phyloP scores from a whole-genome alignment of 345 rosid genomes.

The Populus nigra region DNA sequence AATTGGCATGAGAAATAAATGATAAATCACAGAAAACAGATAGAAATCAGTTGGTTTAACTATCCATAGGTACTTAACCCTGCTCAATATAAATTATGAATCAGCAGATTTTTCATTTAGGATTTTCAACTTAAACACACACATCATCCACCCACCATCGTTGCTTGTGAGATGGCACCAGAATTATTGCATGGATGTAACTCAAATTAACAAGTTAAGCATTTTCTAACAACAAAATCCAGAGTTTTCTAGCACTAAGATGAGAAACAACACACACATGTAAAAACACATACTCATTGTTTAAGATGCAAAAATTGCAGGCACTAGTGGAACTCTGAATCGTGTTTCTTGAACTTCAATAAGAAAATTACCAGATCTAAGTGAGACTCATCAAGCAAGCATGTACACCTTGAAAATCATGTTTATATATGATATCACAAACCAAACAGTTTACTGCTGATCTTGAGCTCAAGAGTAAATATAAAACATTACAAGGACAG shows the following conservation, averaged over 20 bases:
- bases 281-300: neutral
- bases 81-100: neutral
- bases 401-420: neutral
- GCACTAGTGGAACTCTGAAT: neutral
- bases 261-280: too few species aligned
- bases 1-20: neutral
- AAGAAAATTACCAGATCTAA: neutral
- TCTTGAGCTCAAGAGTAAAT: neutral
- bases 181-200: neutral
- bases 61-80: neutral
- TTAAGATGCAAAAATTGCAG: neutral
- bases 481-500: neutral
- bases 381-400: neutral
- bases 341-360: neutral
- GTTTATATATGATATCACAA: neutral
- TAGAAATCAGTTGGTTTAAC: neutral
- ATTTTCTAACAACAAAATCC: neutral
- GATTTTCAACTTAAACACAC: neutral
- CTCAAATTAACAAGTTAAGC: neutral
- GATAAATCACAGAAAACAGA: neutral
- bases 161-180: neutral
- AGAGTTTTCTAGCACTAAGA: neutral
- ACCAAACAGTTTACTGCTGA: neutral
- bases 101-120: neutral
- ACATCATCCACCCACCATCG: neutral